Evolutionary conservation across 257 asterid species (phyloP).

Genomic region (Solanum chiquidenum): DNA sequence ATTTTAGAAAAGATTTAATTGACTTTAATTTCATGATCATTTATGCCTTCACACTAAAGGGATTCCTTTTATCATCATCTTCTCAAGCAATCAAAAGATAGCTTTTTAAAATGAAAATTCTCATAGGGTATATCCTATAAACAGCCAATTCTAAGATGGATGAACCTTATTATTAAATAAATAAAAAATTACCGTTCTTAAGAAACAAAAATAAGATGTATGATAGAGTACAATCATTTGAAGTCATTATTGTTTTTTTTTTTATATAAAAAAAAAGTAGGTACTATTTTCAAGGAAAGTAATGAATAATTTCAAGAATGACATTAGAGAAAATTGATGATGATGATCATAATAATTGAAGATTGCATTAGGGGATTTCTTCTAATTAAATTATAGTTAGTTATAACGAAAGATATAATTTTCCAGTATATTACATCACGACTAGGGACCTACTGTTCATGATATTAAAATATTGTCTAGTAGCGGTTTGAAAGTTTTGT

Average conservation of each 20-base stretch:
- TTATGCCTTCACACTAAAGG: slow-evolving; percentile 1
- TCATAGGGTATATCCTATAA: background rate
- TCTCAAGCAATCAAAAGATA: background rate
- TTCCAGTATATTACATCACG: background rate
- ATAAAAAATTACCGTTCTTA: no score
- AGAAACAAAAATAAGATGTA: background rate
- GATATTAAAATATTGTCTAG: background rate
- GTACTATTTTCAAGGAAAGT: background rate
- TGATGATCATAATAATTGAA: background rate
- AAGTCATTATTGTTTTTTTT: background rate
- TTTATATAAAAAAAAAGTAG: background rate
- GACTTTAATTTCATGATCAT: background rate
- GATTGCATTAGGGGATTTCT: background rate
- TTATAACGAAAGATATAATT: background rate
- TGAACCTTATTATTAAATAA: background rate
- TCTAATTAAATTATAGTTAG: background rate
- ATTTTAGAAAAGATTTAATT: background rate
- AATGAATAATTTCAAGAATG: background rate
- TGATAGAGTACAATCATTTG: background rate
- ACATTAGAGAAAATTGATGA: background rate
- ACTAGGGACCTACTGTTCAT: background rate
- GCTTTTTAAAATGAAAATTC: background rate
- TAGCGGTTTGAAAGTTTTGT: background rate
- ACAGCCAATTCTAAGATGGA: background rate
- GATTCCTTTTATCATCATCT: slow-evolving; percentile 7